A percentile compares a stretch with the other conserved stretches of the same genome.
Conservation (phyloP, 768 basidiomycete species). For the Naganishia vaughanmartiniae region DNA sequence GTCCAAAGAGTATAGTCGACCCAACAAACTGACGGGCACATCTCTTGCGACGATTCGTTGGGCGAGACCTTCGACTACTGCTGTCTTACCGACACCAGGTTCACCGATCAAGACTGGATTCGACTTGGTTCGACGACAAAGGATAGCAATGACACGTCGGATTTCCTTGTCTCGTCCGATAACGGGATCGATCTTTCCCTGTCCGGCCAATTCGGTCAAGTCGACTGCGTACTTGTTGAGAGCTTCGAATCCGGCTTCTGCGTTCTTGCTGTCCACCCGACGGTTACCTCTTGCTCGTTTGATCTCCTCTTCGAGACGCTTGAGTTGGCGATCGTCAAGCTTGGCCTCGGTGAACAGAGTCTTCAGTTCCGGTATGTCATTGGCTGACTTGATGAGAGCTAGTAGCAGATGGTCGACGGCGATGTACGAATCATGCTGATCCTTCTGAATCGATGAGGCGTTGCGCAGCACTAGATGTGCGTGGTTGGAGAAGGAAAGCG, state of each 20-base stretch:
- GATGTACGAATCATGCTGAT: constrained; percentile 78
- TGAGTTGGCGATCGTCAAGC: constrained; percentile 48
- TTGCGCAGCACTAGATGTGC: constrained; percentile 67
- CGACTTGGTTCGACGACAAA: constrained; percentile 81
- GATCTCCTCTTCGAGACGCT: constrained; percentile 48
- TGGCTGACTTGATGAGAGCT: constrained; percentile 72
- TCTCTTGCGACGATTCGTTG: constrained; percentile 93
- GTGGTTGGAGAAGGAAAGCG: constrained; percentile 63
- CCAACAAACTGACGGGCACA: constrained; percentile 51
- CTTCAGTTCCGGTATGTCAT: constrained; percentile 56
- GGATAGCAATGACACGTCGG: constrained; percentile 74
- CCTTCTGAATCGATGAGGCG: constrained; percentile 71
- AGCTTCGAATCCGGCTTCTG: constrained; percentile 91
- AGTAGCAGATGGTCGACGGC: constrained; percentile 89
- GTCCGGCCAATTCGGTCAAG: constrained; percentile 53
- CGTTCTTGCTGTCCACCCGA: constrained; percentile 76
- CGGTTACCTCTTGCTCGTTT: constrained; percentile 66
- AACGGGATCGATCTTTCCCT: constrained; percentile 55
- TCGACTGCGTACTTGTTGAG: constrained; percentile 64
- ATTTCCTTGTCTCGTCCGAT: constrained; percentile 74
- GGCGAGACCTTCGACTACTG: constrained; percentile 90
- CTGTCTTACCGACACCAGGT: constrained; percentile 85
- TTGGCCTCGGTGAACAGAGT: constrained; percentile 74
- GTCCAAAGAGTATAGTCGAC: constrained; percentile 64
- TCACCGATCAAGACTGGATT: constrained; percentile 96